These are phyloP conservation scores for Cladosporium sp. DNA, from an alignment of 2,329 filamentous ascomycete species.

Conservation along the genomic window DNA sequence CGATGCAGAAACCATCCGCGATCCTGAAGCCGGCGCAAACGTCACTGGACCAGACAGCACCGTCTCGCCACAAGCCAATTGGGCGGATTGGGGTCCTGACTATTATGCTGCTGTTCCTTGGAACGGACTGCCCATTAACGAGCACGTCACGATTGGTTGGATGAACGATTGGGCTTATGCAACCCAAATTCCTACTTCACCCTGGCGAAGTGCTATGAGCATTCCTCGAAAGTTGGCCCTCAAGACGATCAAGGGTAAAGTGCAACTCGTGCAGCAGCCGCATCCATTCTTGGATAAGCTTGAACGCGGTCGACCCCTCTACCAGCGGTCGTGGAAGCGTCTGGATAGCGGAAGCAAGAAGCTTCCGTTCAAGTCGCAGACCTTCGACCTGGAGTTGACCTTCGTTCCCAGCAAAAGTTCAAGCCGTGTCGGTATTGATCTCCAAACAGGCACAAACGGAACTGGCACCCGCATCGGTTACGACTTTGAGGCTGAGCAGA, in stretches of 20 bases:
- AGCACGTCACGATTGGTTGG: constrained; percentile 3
- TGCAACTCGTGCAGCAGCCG: background rate
- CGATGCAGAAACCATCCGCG: background rate
- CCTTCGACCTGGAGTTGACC: background rate
- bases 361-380: background rate
- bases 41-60: background rate
- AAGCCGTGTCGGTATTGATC: background rate
- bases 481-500: background rate
- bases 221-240: background rate
- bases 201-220: constrained; percentile 5
- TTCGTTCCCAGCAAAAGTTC: background rate
- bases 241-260: background rate
- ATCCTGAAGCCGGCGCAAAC: background rate
- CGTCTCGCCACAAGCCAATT: background rate
- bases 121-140: background rate
- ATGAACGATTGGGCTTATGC: constrained; percentile 3
- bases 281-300: background rate
- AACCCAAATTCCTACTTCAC: background rate
- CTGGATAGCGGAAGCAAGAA: background rate
- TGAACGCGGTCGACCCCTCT: background rate
- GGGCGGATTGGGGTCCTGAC: background rate
- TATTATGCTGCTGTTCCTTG: constrained; percentile 9
- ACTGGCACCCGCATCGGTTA: background rate
- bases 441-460: background rate
- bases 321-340: background rate